Evolutionary conservation across 2,329 filamentous ascomycete species (phyloP).

Genomic region (Pyrenochaeta sp.): DNA sequence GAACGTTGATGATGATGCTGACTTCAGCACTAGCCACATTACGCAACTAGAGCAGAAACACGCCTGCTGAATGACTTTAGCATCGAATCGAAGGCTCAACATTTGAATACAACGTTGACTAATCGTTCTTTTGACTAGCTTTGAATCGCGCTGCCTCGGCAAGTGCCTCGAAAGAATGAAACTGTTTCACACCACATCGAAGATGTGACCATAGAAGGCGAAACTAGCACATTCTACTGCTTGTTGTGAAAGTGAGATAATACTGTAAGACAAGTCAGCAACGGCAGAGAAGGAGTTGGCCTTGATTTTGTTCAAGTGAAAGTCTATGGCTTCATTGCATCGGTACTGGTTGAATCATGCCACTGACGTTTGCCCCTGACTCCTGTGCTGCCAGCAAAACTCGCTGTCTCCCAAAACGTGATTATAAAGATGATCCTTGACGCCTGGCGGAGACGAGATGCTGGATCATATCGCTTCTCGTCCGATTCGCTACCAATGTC

Average conservation of each 20-base stretch:
- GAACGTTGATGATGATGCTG: not conserved
- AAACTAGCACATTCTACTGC: not conserved
- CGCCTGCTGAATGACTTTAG: not conserved
- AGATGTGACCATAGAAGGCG: too few relatives aligned
- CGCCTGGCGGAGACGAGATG: not conserved
- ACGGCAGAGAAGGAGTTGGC: not conserved
- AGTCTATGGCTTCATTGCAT: not conserved
- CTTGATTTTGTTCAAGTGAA: not conserved
- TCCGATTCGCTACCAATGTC: not conserved
- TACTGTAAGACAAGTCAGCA: not conserved
- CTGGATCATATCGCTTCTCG: not conserved
- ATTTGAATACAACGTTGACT: not conserved
- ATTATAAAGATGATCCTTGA: not conserved
- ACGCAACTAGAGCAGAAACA: not conserved
- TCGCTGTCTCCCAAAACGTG: not conserved
- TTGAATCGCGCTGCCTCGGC: too few relatives aligned
- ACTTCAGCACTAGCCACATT: slow-evolving; percentile 3
- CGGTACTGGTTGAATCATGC: too few relatives aligned
- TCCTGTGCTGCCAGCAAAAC: too few relatives aligned
- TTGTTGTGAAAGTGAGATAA: not conserved
- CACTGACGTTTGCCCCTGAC: too few relatives aligned
- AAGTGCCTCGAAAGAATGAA: too few relatives aligned
- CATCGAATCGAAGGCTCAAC: not conserved
- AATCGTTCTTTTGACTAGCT: not conserved
- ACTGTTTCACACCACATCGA: too few relatives aligned